These are phyloP conservation scores for Jatropha multifida DNA, from an alignment of 441 rosid species.

Conservation along the genomic window DNA sequence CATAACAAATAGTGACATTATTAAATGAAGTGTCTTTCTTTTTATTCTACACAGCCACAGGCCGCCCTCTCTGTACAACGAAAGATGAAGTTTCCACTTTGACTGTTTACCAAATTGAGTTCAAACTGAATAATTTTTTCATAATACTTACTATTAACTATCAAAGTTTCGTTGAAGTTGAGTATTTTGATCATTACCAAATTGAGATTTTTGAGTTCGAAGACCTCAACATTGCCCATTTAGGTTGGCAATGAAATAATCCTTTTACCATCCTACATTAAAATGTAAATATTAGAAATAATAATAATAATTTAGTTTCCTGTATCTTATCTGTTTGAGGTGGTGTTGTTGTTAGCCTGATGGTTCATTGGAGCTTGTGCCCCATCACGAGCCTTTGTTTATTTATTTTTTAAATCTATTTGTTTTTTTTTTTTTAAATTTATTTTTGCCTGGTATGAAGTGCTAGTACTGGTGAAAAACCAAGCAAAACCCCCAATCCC, in stretches of 20 bases:
- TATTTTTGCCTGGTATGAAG: constrained; percentile 24
- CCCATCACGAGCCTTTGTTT: constrained; percentile 44
- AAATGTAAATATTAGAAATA: too few species aligned
- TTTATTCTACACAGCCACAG: too few species aligned
- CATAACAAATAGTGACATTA: background rate
- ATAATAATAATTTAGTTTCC: background rate
- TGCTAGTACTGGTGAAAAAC: constrained; percentile 43
- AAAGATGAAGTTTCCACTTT: too few species aligned
- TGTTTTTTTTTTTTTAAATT: background rate
- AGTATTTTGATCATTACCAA: too few species aligned
- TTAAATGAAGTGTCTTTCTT: background rate
- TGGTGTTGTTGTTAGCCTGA: constrained; percentile 28
- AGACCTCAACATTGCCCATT: too few species aligned
- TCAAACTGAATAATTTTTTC: too few species aligned
- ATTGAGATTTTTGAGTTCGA: too few species aligned
- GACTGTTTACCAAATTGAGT: too few species aligned
- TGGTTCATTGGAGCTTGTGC: constrained; percentile 48
- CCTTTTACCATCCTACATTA: background rate
- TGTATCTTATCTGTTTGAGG: constrained; percentile 37
- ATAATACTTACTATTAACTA: too few species aligned
- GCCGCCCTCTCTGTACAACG: too few species aligned
- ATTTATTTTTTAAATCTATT: background rate
- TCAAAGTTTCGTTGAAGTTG: too few species aligned
- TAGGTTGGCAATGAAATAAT: too few species aligned
- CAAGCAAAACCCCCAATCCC: constrained; percentile 41